Evolutionary conservation across 2,329 filamentous ascomycete species (phyloP).

Genomic region (Davidsoniella virescens): DNA sequence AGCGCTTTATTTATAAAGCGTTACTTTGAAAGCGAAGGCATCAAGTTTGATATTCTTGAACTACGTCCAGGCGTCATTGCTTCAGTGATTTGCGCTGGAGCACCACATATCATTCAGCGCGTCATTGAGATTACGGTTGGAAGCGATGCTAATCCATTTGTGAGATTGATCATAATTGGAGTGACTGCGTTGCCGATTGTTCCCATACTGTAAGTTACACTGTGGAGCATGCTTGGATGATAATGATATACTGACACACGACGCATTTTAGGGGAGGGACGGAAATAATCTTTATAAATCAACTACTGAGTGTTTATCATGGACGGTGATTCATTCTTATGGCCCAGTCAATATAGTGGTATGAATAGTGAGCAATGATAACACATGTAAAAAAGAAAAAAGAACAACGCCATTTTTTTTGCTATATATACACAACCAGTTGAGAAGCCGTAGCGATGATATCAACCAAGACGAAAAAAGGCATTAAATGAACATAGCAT

Average conservation of each 20-base stretch:
- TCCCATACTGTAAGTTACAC: constrained; percentile 40
- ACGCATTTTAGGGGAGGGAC: neutral
- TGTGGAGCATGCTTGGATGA: constrained; percentile 4
- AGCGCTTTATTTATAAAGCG: constrained; percentile 53
- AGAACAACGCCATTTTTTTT: constrained; percentile 2
- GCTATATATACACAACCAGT: constrained; percentile 4
- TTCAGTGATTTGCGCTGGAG: constrained; percentile 27
- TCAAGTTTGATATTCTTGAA: constrained; percentile 24
- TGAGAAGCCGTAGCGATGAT: neutral
- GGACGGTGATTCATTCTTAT: neutral
- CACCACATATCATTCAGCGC: constrained; percentile 26
- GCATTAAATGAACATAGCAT: neutral
- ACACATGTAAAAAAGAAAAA: neutral
- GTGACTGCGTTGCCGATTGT: constrained; percentile 35
- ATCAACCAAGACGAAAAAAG: neutral
- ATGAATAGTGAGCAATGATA: no score
- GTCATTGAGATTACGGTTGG: constrained; percentile 6
- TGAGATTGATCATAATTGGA: constrained; percentile 30
- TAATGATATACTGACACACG: neutral
- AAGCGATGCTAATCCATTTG: neutral
- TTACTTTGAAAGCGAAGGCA: constrained; percentile 39
- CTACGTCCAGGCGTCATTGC: constrained; percentile 29
- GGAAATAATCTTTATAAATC: constrained; percentile 7
- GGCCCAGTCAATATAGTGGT: no score
- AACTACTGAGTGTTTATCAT: neutral